Base-by-base conservation (phyloP, 805 yeast species). In the Wickerhamiella brachini region DNA sequence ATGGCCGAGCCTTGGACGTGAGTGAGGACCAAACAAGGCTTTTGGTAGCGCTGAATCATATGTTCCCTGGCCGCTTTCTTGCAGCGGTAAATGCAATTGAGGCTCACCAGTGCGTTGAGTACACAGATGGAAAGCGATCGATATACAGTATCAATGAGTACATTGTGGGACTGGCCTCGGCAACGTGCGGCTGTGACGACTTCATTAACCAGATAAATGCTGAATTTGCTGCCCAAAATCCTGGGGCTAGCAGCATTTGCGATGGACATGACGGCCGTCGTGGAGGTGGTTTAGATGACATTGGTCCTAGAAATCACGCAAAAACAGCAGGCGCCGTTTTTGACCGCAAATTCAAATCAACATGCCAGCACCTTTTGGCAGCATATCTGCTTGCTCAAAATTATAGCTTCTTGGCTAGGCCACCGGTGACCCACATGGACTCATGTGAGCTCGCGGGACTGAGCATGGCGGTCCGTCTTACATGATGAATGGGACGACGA, bases 331-430 rank as follows among this genome's bases (percentile, higher is more conserved):
- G 26, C 5, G 8, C 8, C 8, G 26, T 24, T 24, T 24, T 29
- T 12, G 12, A 29, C 12, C 34, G 12, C 5, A 29, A 15, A 7
- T 37, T 37, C 41, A 17, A 17, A 9, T 37, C 41, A 12, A 48
- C 21, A 47, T 59, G 63, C 48, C 26, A 39, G 23, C 63, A 59
- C 23, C 15, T 59, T 3, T 45, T 59, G 38, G 63, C 63, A 1
- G 56, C 54, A 2, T 50, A 50, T 46, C 39, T 59, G 1, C 39
- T 50, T 5, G 43, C 47, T 18, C n/a, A 39, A 2, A 12, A 29
- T n/a, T 45, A 26, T 20, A 20, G n/a, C 9, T 45, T 45, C 18
- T 29, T 45, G 37, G 17, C 10, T 17, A 7, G 5, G 5, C 39
- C 47, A 2, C n/a, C 15, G 7, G 13, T 3, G 12, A 20, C 15